Conservation (phyloP, 2,329 filamentous ascomycete species). For the Stagonosporopsis cucurbitacearum region DNA sequence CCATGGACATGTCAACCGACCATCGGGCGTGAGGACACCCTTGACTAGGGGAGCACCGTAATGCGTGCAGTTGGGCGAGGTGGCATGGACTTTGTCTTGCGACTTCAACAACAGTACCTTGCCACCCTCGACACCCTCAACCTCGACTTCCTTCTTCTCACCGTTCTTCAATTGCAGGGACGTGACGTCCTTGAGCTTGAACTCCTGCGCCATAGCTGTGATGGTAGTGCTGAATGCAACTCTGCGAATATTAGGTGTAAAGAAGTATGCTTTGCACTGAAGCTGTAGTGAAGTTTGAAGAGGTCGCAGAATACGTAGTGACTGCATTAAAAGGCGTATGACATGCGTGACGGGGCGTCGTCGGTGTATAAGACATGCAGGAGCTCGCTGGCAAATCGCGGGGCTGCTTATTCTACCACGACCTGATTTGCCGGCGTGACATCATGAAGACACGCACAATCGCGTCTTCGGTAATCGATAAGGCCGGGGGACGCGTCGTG, state of each 20-base stretch:
- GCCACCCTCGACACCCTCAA: slow-evolving; percentile 84
- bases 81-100: slow-evolving; percentile 75
- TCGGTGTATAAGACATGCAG: slow-evolving; percentile 11
- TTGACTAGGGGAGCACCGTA: slow-evolving; percentile 90
- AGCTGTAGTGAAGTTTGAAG: slow-evolving; percentile 30
- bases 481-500: slow-evolving; percentile 11
- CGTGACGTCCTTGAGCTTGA: slow-evolving; percentile 74
- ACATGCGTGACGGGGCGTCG: slow-evolving; percentile 13
- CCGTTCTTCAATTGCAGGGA: slow-evolving; percentile 77
- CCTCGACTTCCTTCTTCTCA: slow-evolving; percentile 86
- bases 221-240: slow-evolving; percentile 36
- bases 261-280: slow-evolving; percentile 20
- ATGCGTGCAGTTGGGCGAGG: slow-evolving; percentile 85
- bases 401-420: slow-evolving; percentile 18
- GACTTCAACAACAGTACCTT: slow-evolving; percentile 88
- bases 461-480: slow-evolving; percentile 16
- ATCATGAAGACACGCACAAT: slow-evolving; percentile 20
- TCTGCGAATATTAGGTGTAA: slow-evolving; percentile 23
- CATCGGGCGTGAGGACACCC: slow-evolving; percentile 81
- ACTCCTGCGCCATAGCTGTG: slow-evolving; percentile 55
- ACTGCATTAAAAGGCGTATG: slow-evolving; percentile 34
- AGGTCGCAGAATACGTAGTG: slow-evolving; percentile 32
- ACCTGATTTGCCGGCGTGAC: slow-evolving; percentile 23
- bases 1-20: slow-evolving; percentile 92
- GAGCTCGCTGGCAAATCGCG: slow-evolving; percentile 14